Base-by-base conservation (phyloP, 768 basidiomycete species). In the Xanthoconium purpureum region DNA sequence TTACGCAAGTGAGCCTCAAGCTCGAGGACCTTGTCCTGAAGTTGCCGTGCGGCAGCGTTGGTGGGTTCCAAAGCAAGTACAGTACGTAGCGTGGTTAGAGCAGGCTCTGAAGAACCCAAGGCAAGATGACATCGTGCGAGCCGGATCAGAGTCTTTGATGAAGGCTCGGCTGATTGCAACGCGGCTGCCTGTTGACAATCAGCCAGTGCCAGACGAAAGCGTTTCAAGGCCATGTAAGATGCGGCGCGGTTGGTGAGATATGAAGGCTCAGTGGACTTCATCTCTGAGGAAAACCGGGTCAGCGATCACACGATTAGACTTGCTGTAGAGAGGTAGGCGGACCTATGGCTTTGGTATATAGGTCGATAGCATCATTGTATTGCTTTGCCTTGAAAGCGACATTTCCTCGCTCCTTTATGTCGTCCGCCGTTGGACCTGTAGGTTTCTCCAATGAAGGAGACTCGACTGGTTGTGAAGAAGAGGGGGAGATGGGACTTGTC, bases 201-300 rank as follows among this genome's bases (percentile, higher is more conserved):
- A 37, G 78, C 79, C 17, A 94, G 76, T 0, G 93, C 93, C 0
- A 76, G 73, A 33, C 83, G 78, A 77, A 88, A 94, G 35, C 82
- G 82, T 67, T 93, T 92, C 49, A 89, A 67, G 0, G 84, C 83
- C 83, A 95, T 94, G 67, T 87, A 83, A 3, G 91, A 86, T 0
- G 93, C 92, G 0, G 93, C 92, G 30, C 92, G 84, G 69, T 95
- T 95, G 1, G 91, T 90, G 58, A 87, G 76, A 66, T 88, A 94
- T 3, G 88, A 79, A 1, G 91, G 84, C 70, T 94, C 88, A 5
- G 75, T 62, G 1, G 84, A 71, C 56, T 83, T 83, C 61, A 87
- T 73, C 55, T 83, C 84, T 88, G 60, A 30, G 48, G 51, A 20
- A 47, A 40, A 29, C 36, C 18, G 20, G 20, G 45, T 59, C 51